A percentile compares a stretch with the other conserved stretches of the same genome.
phyloP scores from a whole-genome alignment of 495 filamentous ascomycete genomes.

The Arthonia radiata region DNA sequence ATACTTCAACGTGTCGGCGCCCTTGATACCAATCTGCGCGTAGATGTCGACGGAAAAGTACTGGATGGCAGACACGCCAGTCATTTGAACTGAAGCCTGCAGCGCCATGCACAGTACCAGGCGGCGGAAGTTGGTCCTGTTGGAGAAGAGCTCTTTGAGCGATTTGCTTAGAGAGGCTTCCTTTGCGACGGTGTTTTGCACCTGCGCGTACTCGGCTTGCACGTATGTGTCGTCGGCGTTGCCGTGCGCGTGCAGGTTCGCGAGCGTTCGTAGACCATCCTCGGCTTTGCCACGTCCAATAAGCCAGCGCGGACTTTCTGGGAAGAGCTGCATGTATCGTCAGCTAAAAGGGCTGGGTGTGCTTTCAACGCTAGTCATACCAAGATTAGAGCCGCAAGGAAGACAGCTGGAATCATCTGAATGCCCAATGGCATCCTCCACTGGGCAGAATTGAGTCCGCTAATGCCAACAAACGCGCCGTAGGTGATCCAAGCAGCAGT shows the following conservation, averaged over 20 bases:
- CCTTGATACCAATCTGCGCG: conserved; percentile 38
- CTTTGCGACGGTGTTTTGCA: conserved; percentile 34
- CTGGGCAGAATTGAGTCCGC: conserved; percentile 15
- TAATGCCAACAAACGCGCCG: conserved; percentile 12
- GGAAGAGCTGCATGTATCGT: conserved; percentile 2
- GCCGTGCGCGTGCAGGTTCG: conserved; percentile 31
- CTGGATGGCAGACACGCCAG: conserved; percentile 48
- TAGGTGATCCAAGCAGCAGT: conserved; percentile 14
- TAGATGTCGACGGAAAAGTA: conserved; percentile 47
- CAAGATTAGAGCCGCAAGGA: conserved; percentile 28
- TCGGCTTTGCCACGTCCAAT: conserved; percentile 26
- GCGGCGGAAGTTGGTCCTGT: conserved; percentile 38
- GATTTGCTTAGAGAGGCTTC: conserved; percentile 51
- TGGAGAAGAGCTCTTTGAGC: conserved; percentile 38
- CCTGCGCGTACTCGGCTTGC: conserved; percentile 38
- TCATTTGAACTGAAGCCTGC: conserved; percentile 49
- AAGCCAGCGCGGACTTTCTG: conserved; percentile 23
- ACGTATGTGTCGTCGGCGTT: conserved; percentile 33
- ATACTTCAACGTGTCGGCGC: conserved; percentile 39
- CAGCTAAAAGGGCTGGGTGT: no score
- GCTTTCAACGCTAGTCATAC: conserved; percentile 11
- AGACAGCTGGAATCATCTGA: conserved; percentile 29
- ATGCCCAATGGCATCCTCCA: conserved; percentile 32
- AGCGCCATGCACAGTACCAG: conserved; percentile 41
- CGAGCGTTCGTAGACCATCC: conserved; percentile 30